Percentiles rank a stretch among this genome's conserved stretches.
Evolutionary conservation across 140 eudicot genomes (phyloP).

Genomic region (Cichorium intybus): DNA sequence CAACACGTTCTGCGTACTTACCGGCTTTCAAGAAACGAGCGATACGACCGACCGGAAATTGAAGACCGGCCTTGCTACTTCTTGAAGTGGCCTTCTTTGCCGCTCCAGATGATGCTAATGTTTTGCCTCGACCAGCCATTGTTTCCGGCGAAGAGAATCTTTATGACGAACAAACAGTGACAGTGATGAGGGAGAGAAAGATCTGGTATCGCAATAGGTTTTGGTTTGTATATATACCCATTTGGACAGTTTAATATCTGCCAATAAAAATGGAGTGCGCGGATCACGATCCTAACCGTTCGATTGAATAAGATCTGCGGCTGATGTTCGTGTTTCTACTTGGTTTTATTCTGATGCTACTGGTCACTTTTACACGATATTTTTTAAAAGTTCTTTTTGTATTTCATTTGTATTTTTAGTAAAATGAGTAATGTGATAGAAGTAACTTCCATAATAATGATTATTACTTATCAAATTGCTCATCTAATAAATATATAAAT

Average conservation of each 20-base stretch:
- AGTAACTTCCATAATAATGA: too few relatives aligned
- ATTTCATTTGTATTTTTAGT: too few relatives aligned
- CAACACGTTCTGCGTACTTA: slow-evolving; percentile 73
- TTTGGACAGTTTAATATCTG: not conserved
- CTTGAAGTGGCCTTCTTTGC: slow-evolving; percentile 50
- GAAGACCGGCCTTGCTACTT: slow-evolving; percentile 56
- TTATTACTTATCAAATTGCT: too few relatives aligned
- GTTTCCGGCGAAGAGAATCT: not conserved
- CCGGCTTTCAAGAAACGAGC: slow-evolving; percentile 55
- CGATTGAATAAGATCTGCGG: slow-evolving; percentile 28
- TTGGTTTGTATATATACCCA: slow-evolving; percentile 33
- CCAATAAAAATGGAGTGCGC: slow-evolving; percentile 44
- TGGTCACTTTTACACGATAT: too few relatives aligned
- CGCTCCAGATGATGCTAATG: slow-evolving; percentile 36
- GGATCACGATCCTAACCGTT: slow-evolving; percentile 44
- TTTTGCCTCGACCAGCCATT: slow-evolving; percentile 50
- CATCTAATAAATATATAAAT: too few relatives aligned
- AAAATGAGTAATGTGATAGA: too few relatives aligned
- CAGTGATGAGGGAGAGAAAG: not conserved
- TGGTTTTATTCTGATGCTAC: too few relatives aligned
- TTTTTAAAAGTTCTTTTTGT: not conserved
- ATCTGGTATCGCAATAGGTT: not conserved
- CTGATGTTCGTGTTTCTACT: not conserved
- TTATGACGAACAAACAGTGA: not conserved
- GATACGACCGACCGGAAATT: slow-evolving; percentile 49